Evolutionary conservation across 2,329 filamentous ascomycete species (phyloP), one percentile per base, ranked within the genome.

Genomic region (Phaeosphaeriaceae sp.): DNA sequence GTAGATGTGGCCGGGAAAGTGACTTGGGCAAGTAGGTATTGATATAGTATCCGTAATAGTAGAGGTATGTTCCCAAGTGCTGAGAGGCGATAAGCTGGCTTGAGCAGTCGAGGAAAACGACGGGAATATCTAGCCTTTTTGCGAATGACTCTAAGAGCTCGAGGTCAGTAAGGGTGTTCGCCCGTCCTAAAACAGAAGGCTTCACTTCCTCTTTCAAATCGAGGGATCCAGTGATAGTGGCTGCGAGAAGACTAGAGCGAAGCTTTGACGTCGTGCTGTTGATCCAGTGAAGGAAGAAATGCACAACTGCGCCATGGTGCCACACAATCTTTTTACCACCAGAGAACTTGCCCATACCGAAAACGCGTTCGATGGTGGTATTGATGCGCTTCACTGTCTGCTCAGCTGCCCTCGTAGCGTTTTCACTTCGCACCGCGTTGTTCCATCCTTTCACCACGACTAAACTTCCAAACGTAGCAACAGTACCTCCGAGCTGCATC

Each of bases 261-360:
- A 71, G 37, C 2, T 49, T 33, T 2, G 63, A 37, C 7, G 54
- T 61, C 0, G 70, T 71, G 15, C 43, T 52, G 50, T 66, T 63
- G 50, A 73, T 67, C 53, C 60, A 72, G 18, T 59, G 37, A 3
- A 66, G 48, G 4, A 73, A 50, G 36, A 67, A 64, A 6, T 57
- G 59, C 13, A 73, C 23, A 2, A 64, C 54, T 4, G 68, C 52
- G 5, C 67, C 65, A n/a, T 73, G 67, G 36, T 73, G 70, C 70
- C 70, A 73, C 11, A 69, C 50, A 4, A 72, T 46, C 26, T 62
- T 65, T 13, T 52, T 58, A 30, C 52, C 41, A 32, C 48, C 44
- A 8, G 32, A 12, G 16, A 56, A 54, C 3, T 30, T 50, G 13
- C 57, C 48, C 37, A 54, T 47, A 13, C 57, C 49, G 30, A 67